Conservation (phyloP, 345 rosid genomes). For the Eucalyptus decipiens region DNA sequence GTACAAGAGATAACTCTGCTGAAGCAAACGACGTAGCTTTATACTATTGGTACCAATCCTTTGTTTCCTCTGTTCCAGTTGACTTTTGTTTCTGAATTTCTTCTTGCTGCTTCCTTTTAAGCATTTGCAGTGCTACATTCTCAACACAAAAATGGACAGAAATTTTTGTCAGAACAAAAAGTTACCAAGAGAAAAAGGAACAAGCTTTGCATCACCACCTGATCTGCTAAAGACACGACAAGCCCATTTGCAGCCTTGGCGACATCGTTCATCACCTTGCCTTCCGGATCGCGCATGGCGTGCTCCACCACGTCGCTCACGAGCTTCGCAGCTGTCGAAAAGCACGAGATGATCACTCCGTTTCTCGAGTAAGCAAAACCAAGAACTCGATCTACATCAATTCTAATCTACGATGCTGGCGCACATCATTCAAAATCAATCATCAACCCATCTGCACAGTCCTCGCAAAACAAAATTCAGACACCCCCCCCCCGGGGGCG, state of each 20-base stretch:
- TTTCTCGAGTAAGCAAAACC: background rate
- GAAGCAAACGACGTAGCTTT: no score
- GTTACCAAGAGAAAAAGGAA: background rate
- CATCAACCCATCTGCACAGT: background rate
- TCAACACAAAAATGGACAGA: no score
- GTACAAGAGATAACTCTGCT: no score
- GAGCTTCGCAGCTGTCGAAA: slow-evolving; percentile 36
- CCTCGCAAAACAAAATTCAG: background rate
- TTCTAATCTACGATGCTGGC: background rate
- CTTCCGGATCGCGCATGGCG: slow-evolving; percentile 75
- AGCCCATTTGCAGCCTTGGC: slow-evolving; percentile 89
- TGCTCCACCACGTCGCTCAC: slow-evolving; percentile 89
- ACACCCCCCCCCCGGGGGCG: background rate
- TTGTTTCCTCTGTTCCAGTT: no score
- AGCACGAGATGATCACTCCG: background rate
- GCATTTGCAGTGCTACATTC: no score
- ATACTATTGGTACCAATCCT: no score
- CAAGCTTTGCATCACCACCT: slow-evolving; percentile 20
- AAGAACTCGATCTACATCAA: background rate
- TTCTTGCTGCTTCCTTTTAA: no score
- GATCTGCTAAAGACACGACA: slow-evolving; percentile 89
- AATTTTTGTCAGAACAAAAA: no score
- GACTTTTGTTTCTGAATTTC: no score
- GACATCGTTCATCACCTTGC: slow-evolving; percentile 64
- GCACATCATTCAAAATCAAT: background rate